Evolutionary conservation across 306 rosid species (phyloP).

Genomic region (Prunus fruticosa): DNA sequence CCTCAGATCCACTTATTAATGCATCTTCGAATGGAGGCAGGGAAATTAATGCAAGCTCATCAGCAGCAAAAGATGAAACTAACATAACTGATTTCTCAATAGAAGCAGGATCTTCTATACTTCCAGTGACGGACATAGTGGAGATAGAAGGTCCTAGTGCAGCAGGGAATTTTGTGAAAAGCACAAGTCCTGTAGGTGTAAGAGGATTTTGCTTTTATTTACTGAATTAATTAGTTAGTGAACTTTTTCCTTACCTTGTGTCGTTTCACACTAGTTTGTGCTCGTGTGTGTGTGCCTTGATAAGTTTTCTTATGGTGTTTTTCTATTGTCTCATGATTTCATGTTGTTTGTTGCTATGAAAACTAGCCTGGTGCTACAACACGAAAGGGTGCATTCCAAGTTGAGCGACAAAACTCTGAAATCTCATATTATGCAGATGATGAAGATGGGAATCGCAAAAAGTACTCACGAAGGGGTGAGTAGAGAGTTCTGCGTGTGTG

Average conservation of each 20-base stretch:
- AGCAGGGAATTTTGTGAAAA: conserved; percentile 58
- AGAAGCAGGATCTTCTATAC: conserved; percentile 58
- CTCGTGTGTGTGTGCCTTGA: background rate
- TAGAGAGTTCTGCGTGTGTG: background rate
- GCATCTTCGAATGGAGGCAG: conserved; percentile 25
- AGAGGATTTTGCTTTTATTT: conserved; percentile 29
- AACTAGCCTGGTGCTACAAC: conserved; percentile 96
- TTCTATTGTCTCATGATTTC: conserved; percentile 25
- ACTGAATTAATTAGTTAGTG: conserved; percentile 17
- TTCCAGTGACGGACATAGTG: conserved; percentile 59
- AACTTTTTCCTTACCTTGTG: conserved; percentile 17
- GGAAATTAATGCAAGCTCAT: conserved; percentile 48
- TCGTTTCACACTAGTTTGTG: conserved; percentile 7
- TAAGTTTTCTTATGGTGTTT: conserved; percentile 10
- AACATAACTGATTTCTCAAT: conserved; percentile 32
- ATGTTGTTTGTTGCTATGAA: conserved; percentile 24
- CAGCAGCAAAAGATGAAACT: conserved; percentile 26
- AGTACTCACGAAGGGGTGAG: conserved; percentile 85
- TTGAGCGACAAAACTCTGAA: conserved; percentile 85
- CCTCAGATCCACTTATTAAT: conserved; percentile 71
- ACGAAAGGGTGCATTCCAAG: conserved; percentile 67
- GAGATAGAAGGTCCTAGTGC: conserved; percentile 72
- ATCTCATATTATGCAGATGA: conserved; percentile 91
- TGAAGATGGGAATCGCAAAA: conserved; percentile 81
- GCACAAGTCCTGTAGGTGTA: conserved; percentile 83